Evolutionary conservation across 257 asterid species (phyloP), one percentile per base, ranked within the genome.

Genomic region (Solanum ahanhuiri): DNA sequence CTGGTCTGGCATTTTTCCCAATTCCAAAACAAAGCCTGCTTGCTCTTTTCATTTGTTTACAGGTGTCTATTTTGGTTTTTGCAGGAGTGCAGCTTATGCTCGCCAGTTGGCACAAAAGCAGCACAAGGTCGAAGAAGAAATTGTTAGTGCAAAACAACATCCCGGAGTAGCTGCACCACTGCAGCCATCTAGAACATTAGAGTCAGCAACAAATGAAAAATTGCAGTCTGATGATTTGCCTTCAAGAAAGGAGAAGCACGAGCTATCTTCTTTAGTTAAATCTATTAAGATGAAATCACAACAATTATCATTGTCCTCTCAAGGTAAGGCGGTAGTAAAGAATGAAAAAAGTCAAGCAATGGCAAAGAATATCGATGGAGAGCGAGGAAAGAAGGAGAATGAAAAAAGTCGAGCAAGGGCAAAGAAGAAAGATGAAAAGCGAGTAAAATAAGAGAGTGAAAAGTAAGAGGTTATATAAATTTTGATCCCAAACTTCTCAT

Each of bases 211-310:
- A 18, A 87, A 35, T 51, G 90, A 88, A 67, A 85, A 67, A 5
- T 30, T 35, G 18, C 79, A 75, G 60, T 66, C 89, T 41, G 89
- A 85, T 17, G 69, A 43, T 57, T 88, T 14, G 57, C 41, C 86
- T 79, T 71, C 33, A 20, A 88, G 81, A 84, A 92, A 88, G 31
- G 91, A 87, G 86, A 91, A 90, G 92, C 88, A 64, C 5, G 98
- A 93, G 84, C 57, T 92, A 84, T 90, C 94, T 71, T 81, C 91
- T 5, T 39, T 91, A 60, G 93, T 94, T 51, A 93, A 64, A 88
- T 92, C 94, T 3, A 33, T 93, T 67, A 92, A 91, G 90, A 91
- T 92, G 96, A 94, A 92, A 90, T 87, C 94, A 48, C 89, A 91
- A 73, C 91, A 90, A 87, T 48, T 88, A 7, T 86, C 89, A 30